Percentiles rank a stretch among this genome's conserved stretches.
phyloP scores from a whole-genome alignment of 2,329 filamentous ascomycete species.

The Neonectria ditissima region DNA sequence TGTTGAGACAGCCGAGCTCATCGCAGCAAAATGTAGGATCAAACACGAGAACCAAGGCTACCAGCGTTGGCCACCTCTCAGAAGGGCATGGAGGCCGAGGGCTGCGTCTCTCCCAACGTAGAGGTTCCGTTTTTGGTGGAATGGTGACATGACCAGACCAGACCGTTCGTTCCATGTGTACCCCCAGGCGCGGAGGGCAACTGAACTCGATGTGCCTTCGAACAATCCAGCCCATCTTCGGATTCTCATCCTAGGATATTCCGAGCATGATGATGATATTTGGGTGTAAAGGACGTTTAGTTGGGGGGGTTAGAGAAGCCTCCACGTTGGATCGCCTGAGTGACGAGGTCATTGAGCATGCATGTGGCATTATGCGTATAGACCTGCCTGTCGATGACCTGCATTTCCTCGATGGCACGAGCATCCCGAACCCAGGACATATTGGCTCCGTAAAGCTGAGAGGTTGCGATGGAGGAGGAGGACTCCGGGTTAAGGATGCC shows the following conservation, averaged over 20 bases:
- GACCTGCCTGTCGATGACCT: too few species aligned
- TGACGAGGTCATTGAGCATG: too few species aligned
- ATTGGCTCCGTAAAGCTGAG: too few species aligned
- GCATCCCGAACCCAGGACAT: too few species aligned
- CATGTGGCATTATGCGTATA: too few species aligned
- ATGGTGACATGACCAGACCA: not conserved
- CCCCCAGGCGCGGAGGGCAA: not conserved
- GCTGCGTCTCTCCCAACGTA: not conserved
- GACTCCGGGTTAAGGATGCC: too few species aligned
- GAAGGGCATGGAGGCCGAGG: not conserved
- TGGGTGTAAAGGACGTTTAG: not conserved
- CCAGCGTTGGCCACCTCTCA: too few species aligned
- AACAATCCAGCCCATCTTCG: not conserved
- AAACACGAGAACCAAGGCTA: not conserved
- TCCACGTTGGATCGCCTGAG: too few species aligned
- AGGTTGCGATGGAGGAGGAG: too few species aligned
- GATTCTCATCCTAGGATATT: not conserved
- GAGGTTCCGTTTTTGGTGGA: not conserved
- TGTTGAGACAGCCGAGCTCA: not conserved
- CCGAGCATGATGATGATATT: not conserved
- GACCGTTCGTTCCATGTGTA: not conserved
- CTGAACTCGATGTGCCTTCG: not conserved
- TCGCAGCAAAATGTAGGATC: not conserved
- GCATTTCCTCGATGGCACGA: too few species aligned
- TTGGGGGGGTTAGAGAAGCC: not conserved